Evolutionary conservation across 768 basidiomycete genomes (phyloP).

Genomic region (Mycena polygramma): DNA sequence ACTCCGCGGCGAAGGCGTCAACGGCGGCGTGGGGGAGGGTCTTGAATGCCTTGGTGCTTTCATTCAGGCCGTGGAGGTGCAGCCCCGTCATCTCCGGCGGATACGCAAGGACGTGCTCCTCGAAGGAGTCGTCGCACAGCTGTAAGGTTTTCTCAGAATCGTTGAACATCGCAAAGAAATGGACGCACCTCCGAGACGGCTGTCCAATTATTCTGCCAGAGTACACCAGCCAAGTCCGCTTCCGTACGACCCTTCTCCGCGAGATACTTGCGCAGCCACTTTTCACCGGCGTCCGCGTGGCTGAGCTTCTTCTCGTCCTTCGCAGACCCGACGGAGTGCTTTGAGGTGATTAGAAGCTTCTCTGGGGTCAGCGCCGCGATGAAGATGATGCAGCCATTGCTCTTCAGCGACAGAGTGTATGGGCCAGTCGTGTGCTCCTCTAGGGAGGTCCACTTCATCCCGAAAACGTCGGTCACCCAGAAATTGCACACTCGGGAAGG

Average conservation of each 20-base stretch:
- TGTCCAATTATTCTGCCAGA: slow-evolving; percentile 90
- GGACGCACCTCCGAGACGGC: slow-evolving; percentile 87
- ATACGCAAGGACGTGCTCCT: slow-evolving; percentile 95
- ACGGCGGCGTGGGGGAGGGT: slow-evolving; percentile 79
- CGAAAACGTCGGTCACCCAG: slow-evolving; percentile 1
- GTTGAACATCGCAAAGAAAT: neutral
- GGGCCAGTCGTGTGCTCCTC: slow-evolving; percentile 78
- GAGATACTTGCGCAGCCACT: slow-evolving; percentile 85
- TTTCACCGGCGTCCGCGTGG: slow-evolving; percentile 87
- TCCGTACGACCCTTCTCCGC: slow-evolving; percentile 73
- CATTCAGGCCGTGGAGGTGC: slow-evolving; percentile 93
- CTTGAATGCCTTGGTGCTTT: slow-evolving; percentile 71
- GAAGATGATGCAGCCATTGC: slow-evolving; percentile 98
- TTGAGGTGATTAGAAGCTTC: slow-evolving; percentile 89
- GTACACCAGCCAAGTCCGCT: slow-evolving; percentile 75
- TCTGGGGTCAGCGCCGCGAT: slow-evolving; percentile 84
- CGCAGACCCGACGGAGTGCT: slow-evolving; percentile 85
- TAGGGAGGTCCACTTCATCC: slow-evolving; percentile 73
- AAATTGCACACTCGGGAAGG: neutral
- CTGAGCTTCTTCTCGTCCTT: slow-evolving; percentile 51
- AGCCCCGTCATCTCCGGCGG: slow-evolving; percentile 87
- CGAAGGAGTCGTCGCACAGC: slow-evolving; percentile 98
- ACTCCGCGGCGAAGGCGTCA: slow-evolving; percentile 85
- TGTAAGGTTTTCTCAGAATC: slow-evolving; percentile 44
- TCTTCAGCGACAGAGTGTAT: slow-evolving; percentile 93